Percentiles rank a stretch among this genome's conserved stretches.
phyloP scores from a whole-genome alignment of 768 basidiomycete species.

The Vararia minispora region DNA sequence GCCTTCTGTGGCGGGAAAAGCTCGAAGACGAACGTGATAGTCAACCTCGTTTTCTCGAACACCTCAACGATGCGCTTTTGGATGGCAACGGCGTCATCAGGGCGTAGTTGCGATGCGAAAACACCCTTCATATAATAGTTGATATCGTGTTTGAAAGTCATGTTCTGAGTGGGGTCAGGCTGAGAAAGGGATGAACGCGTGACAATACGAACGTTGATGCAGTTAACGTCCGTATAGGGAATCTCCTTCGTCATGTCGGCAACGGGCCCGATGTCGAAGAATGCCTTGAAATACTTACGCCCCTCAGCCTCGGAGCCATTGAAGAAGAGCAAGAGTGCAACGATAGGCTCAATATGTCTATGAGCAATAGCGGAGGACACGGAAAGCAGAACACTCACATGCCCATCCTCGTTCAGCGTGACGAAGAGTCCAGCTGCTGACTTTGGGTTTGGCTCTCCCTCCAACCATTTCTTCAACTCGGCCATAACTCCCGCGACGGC shows the following conservation, averaged over 20 bases:
- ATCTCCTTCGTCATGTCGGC: slow-evolving; percentile 13
- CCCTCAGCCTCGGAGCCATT: slow-evolving; percentile 19
- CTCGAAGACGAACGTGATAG: slow-evolving; percentile 5
- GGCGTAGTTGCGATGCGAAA: slow-evolving; percentile 2
- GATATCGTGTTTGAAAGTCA: background rate
- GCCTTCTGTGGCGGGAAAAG: slow-evolving; percentile 6
- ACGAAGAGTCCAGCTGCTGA: slow-evolving; percentile 1
- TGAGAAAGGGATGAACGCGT: background rate
- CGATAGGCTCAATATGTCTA: slow-evolving; percentile 7
- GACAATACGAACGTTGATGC: slow-evolving; percentile 7
- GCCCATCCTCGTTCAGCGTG: slow-evolving; percentile 5
- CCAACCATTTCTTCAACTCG: background rate
- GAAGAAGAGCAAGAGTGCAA: slow-evolving; percentile 12
- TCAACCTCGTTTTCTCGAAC: background rate
- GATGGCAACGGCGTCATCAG: background rate
- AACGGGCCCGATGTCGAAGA: slow-evolving; percentile 17
- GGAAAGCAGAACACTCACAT: slow-evolving; percentile 2
- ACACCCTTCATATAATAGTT: slow-evolving; percentile 11
- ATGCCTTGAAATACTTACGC: slow-evolving; percentile 13
- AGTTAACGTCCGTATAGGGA: slow-evolving; percentile 12
- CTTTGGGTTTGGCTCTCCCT: slow-evolving; percentile 5
- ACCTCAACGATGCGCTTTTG: background rate
- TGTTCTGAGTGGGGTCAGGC: slow-evolving; percentile 5
- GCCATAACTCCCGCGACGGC: background rate
- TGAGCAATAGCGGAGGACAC: background rate